phyloP scores from a whole-genome alignment of 2,329 filamentous ascomycete species.

The Aspergillus phoenicis region DNA sequence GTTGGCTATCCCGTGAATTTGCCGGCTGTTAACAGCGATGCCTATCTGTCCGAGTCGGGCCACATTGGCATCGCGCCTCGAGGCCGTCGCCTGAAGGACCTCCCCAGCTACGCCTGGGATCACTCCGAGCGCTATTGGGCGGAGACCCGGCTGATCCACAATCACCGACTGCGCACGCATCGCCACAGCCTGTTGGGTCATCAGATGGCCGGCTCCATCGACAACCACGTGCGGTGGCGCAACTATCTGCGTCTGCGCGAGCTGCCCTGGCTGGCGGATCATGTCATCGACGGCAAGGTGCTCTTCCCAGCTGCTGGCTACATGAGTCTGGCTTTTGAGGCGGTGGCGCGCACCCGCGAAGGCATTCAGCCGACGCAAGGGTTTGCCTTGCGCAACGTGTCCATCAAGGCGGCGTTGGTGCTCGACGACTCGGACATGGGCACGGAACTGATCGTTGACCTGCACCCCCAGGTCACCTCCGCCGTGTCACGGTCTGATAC shows the following conservation, averaged over 20 bases:
- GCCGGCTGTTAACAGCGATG: conserved; percentile 1
- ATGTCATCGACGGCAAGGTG: conserved; percentile 6
- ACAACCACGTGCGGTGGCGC: conserved; percentile 5
- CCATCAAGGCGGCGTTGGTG: conserved; percentile 1
- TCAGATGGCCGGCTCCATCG: neutral
- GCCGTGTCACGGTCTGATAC: neutral
- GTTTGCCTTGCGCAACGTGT: neutral
- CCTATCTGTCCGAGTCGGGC: neutral
- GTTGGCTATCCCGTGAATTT: conserved; percentile 1
- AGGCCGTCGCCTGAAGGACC: neutral
- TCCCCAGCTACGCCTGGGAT: conserved; percentile 11
- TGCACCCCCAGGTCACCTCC: neutral
- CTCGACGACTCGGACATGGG: conserved; percentile 1
- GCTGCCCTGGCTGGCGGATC: conserved; percentile 9
- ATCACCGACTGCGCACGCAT: neutral
- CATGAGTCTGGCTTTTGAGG: conserved; percentile 10
- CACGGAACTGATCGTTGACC: conserved; percentile 3
- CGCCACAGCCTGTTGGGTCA: neutral
- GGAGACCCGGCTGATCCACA: neutral
- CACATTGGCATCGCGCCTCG: neutral
- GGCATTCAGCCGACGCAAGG: neutral
- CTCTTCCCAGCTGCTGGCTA: conserved; percentile 12
- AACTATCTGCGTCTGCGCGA: conserved; percentile 6
- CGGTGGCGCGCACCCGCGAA: neutral
- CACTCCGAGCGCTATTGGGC: conserved; percentile 9